Evolutionary conservation across 2,329 filamentous ascomycete species (phyloP), one percentile per base, ranked within the genome.

Genomic region (Colletotrichum lentis): DNA sequence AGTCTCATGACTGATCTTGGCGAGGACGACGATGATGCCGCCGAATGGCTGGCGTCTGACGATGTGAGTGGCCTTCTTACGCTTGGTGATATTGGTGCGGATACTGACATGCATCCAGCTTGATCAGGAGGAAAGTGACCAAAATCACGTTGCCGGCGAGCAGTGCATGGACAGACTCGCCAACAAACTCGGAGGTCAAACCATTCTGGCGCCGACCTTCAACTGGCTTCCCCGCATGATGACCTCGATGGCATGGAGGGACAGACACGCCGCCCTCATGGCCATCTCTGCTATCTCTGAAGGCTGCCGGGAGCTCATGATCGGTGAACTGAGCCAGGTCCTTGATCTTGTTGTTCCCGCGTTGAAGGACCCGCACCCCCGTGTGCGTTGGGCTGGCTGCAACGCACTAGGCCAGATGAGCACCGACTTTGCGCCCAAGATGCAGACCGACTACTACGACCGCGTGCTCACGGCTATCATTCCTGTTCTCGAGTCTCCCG

Each of bases 321-420:
- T 97, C 72, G 92, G 92, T 49, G 96, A 99, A 79, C 85, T 99
- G 4, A 93, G 94, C 78, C 94, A 97, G 76, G 95, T 99, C 24
- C 85, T 99, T 55, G 93, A 97, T 71, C 86, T 99, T 64, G 95
- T 99, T n/a, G 89, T 97, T 57, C 96, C 96, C 18, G 92, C 95
- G 43, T 85, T 99, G 43, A 90, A 91, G 74, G 95, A 99, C 76
- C 87, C 91, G 46, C 96, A 99, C 76, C 92, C 96, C 47, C 92
- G 96, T 76, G 96, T 99, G 63, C 91, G 95, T 74, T 99, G 96
- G 90, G 96, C 96, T 60, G 96, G 94, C 41, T 99, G 96, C 83
- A 98, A 99, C 76, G 96, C 96, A 49, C 86, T 99, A n/a, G 96
- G 96, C 35, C 96, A 99, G 80, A 99, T 99, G 96, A 98, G 95